Evolutionary conservation across 257 asterid genomes (phyloP).

Genomic region (Solanum ossicruentum): DNA sequence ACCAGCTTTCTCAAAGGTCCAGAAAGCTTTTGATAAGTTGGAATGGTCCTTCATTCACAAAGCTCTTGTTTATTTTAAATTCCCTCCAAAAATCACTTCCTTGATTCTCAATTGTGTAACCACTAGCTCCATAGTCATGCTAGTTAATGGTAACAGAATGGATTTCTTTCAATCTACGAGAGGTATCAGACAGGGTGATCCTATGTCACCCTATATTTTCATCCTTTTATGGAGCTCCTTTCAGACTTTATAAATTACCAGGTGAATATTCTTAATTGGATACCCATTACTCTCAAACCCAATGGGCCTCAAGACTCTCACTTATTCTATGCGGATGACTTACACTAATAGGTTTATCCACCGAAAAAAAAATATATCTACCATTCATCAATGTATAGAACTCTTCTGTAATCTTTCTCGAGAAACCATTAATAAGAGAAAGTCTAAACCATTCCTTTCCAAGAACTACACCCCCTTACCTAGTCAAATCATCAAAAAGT

Average conservation of each 20-base stretch:
- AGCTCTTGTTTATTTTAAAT: no score
- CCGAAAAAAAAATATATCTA: neutral
- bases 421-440: neutral
- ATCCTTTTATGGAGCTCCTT: neutral
- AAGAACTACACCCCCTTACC: neutral
- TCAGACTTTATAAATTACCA: no score
- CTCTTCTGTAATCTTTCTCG: neutral
- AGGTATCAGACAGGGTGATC: neutral
- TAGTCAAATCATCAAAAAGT: no score
- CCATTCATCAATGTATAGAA: neutral
- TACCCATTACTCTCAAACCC: neutral
- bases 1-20: no score
- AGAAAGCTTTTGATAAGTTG: neutral
- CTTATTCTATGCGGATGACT: neutral
- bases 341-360: neutral
- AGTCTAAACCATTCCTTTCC: neutral
- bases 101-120: neutral
- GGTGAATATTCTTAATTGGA: neutral
- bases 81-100: neutral
- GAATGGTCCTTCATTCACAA: neutral
- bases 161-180: neutral
- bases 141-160: no score
- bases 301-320: neutral
- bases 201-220: neutral
- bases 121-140: neutral